phyloP scores from a whole-genome alignment of 371 early-diverging fungal species.

The Mortierella sp. region DNA sequence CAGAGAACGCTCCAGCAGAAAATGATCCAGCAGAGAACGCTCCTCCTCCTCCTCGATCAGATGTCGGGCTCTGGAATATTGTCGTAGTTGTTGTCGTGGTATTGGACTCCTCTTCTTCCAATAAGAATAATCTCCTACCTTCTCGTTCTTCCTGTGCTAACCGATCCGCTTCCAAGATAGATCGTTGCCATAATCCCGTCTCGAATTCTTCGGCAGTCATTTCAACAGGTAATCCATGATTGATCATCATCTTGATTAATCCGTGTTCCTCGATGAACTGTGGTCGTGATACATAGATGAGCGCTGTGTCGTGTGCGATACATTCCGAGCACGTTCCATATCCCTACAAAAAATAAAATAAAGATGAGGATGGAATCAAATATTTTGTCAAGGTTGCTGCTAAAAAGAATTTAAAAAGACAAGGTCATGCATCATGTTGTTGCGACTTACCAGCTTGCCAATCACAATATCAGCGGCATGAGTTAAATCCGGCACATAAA shows the following conservation, averaged over 20 bases:
- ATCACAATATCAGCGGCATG: slow-evolving; percentile 81
- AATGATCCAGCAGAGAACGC: too few species aligned
- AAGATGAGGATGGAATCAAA: neutral
- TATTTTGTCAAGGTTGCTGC: neutral
- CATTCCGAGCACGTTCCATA: slow-evolving; percentile 89
- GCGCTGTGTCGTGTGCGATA: slow-evolving; percentile 77
- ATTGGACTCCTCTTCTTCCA: slow-evolving; percentile 17
- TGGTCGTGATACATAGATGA: slow-evolving; percentile 83
- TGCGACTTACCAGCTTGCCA: slow-evolving; percentile 71
- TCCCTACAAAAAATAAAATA: slow-evolving; percentile 59
- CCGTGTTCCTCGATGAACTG: slow-evolving; percentile 87
- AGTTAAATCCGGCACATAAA: slow-evolving; percentile 83
- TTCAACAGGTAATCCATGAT: slow-evolving; percentile 75
- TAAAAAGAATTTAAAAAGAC: neutral
- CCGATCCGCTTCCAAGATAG: slow-evolving; percentile 51
- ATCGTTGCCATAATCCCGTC: slow-evolving; percentile 68
- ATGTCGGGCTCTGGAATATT: neutral
- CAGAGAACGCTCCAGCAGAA: too few species aligned
- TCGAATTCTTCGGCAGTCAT: slow-evolving; percentile 74
- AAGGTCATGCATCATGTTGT: neutral
- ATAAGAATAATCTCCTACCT: slow-evolving; percentile 11
- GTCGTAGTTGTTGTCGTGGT: neutral
- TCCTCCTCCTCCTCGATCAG: neutral
- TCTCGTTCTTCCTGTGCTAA: slow-evolving; percentile 35
- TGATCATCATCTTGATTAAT: slow-evolving; percentile 72